phyloP scores from a whole-genome alignment of 129 eudicot species.

The Erigeron canadensis region DNA sequence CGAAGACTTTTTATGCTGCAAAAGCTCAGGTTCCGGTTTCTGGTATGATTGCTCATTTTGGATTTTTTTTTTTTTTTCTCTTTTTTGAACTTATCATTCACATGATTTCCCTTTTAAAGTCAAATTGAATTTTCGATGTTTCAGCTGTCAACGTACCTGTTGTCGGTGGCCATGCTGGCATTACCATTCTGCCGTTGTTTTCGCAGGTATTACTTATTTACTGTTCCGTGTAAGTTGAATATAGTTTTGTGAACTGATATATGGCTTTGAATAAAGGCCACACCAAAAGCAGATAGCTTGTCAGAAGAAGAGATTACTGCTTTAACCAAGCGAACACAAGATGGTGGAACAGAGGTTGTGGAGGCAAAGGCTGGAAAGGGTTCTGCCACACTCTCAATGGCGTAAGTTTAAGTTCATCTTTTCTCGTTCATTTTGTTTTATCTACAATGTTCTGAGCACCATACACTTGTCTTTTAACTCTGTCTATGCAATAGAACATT shows the following conservation, averaged over 20 bases:
- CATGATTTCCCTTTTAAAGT: not conserved
- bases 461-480: not conserved
- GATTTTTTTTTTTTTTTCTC: not conserved
- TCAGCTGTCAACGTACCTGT: conserved; percentile 82
- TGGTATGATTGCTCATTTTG: conserved; percentile 36
- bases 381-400: conserved; percentile 86
- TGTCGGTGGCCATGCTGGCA: conserved; percentile 92
- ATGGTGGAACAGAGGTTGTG: conserved; percentile 94
- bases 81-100: not conserved
- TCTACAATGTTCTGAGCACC: too few species aligned
- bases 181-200: conserved; percentile 78
- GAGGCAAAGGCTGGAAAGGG: conserved; percentile 98
- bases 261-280: conserved; percentile 42
- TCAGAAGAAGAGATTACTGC: conserved; percentile 53
- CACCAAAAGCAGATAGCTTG: conserved; percentile 53
- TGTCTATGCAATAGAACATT: not conserved
- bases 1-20: conserved; percentile 91
- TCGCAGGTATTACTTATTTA: conserved; percentile 54
- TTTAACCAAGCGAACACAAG: conserved; percentile 81
- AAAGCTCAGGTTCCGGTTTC: conserved; percentile 75
- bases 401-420: conserved; percentile 40
- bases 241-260: not conserved
- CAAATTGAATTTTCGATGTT: conserved; percentile 6
- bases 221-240: not conserved
- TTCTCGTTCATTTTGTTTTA: too few species aligned